Evolutionary conservation across 495 filamentous ascomycete genomes (phyloP).

Genomic region (Aspergillus heteromorphus): DNA sequence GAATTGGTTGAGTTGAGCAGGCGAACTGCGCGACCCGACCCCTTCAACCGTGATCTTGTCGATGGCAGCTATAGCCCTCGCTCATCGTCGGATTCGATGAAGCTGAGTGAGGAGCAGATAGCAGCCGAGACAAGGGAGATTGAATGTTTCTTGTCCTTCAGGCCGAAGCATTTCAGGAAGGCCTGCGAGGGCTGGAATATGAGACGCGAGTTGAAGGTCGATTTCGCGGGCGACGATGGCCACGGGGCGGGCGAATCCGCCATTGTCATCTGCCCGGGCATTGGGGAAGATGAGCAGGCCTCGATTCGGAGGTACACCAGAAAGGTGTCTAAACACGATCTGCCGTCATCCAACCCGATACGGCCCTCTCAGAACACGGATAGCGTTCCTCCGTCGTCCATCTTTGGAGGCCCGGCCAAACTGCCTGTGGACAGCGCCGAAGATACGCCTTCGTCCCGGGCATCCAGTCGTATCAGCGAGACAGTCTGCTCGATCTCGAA

Average conservation of each 20-base stretch:
- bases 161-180: conserved; percentile 72
- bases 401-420: conserved; percentile 32
- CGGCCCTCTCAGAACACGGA: not conserved
- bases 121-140: conserved; percentile 74
- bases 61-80: conserved; percentile 66
- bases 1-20: conserved; percentile 70
- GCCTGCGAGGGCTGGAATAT: conserved; percentile 88
- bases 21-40: conserved; percentile 64
- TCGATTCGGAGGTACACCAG: conserved; percentile 48
- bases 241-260: conserved; percentile 66
- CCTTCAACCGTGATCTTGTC: conserved; percentile 51
- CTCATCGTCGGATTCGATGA: conserved; percentile 65
- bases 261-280: conserved; percentile 66
- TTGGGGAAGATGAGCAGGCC: conserved; percentile 49
- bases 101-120: conserved; percentile 63
- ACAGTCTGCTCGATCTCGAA: conserved; percentile 17
- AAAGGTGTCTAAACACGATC: conserved; percentile 9
- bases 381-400: conserved; percentile 16
- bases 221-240: conserved; percentile 80
- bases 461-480: conserved; percentile 19
- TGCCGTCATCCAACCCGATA: conserved; percentile 8
- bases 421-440: conserved; percentile 9
- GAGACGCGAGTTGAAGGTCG: conserved; percentile 76
- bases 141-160: conserved; percentile 66
- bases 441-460: conserved; percentile 25